Conservation (phyloP, 176 grass and related monocot species). For the Poa annua region DNA sequence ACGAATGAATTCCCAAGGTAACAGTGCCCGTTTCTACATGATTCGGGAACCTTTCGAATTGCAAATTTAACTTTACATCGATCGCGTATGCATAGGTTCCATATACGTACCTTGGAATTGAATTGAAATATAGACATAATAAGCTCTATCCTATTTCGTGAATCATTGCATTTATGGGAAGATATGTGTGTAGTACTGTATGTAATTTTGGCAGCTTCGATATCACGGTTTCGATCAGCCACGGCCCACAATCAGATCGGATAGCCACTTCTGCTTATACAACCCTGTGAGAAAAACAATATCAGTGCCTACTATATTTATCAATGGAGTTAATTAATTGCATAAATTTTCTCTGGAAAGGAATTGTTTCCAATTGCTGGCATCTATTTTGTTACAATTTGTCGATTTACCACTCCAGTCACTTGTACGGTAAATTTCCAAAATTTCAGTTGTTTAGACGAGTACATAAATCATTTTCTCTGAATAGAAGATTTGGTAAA, state of each 20-base stretch:
- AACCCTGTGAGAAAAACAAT: not conserved
- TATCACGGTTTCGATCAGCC: not conserved
- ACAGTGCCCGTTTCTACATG: not conserved
- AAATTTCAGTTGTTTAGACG: too few relatives aligned
- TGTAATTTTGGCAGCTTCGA: not conserved
- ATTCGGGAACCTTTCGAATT: not conserved
- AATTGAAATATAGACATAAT: not conserved
- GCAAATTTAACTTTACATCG: not conserved
- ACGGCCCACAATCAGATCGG: not conserved
- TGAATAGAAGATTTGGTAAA: too few relatives aligned
- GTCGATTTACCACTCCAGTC: not conserved
- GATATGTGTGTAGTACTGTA: not conserved
- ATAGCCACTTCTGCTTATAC: not conserved
- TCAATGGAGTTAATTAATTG: not conserved
- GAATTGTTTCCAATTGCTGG: not conserved
- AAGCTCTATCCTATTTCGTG: not conserved
- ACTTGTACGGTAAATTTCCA: too few relatives aligned
- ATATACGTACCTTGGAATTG: not conserved
- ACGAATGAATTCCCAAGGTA: not conserved
- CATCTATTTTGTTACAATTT: not conserved
- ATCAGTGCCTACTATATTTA: not conserved
- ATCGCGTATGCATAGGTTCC: not conserved
- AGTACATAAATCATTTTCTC: too few relatives aligned
- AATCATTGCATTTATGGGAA: slow-evolving; percentile 13
- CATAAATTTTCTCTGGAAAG: not conserved